Percentiles rank a stretch among this genome's conserved stretches.
These are phyloP conservation scores for Coelastrella sp. DNA, from an alignment of 139 green algal species.

Conservation along the genomic window DNA sequence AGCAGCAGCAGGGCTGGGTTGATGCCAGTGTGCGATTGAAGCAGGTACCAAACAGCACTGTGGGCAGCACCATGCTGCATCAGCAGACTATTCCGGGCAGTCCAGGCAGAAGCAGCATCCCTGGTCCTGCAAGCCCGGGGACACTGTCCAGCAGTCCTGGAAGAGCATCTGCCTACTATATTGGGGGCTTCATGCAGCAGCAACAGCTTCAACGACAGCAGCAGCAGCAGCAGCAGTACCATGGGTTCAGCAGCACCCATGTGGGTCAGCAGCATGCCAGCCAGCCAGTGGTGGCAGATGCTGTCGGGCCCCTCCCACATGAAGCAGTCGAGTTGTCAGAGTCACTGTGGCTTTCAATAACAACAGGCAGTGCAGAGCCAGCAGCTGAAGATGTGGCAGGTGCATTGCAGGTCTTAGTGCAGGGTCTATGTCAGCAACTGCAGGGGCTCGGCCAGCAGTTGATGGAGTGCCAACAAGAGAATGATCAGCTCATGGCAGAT, in stretches of 20 bases:
- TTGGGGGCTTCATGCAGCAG: not conserved
- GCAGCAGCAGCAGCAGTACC: not conserved
- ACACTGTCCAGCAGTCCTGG: not conserved
- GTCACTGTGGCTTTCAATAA: not conserved
- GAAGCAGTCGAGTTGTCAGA: constrained; percentile 12
- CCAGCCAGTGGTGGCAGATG: not conserved
- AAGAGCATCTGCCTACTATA: not conserved
- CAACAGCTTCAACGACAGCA: constrained; percentile 3
- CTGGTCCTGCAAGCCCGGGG: not conserved
- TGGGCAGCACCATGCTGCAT: not conserved
- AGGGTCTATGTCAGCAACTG: constrained; percentile 12
- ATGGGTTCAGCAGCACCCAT: not conserved
- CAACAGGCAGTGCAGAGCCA: not conserved
- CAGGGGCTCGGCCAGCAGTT: not conserved
- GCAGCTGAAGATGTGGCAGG: constrained; percentile 21
- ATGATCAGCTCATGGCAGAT: constrained; percentile 39
- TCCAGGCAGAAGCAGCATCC: not conserved
- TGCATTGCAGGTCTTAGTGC: constrained; percentile 22
- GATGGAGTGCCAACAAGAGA: not conserved
- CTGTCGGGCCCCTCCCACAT: not conserved
- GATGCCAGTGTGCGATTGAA: no score
- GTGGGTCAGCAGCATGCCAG: not conserved
- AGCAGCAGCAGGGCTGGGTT: not conserved
- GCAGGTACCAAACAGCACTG: not conserved
- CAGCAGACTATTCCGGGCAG: not conserved